Evolutionary conservation across 1,284 basidiomycete species (phyloP).

Genomic region (Cryptococcus sp.): DNA sequence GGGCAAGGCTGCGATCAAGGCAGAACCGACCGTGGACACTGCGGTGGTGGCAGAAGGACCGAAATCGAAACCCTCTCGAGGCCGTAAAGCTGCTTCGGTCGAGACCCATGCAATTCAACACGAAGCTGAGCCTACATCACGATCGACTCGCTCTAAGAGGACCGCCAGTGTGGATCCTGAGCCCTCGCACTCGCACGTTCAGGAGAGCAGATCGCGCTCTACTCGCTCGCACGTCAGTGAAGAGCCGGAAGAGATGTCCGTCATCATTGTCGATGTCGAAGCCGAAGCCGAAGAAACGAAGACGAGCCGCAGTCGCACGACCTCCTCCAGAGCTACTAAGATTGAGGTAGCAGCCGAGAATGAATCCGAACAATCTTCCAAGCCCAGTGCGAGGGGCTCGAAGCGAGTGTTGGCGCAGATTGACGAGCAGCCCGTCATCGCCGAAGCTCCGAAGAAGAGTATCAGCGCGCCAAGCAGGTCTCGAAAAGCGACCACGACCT

Average conservation of each 20-base stretch:
- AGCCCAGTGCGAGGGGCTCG: constrained; percentile 7
- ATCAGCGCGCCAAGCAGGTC: constrained; percentile 7
- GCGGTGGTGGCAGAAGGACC: neutral
- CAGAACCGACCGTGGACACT: neutral
- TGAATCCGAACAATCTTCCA: neutral
- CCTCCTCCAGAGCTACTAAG: constrained; percentile 7
- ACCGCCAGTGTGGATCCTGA: constrained; percentile 4
- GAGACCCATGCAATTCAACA: neutral
- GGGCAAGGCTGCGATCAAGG: neutral
- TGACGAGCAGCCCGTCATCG: constrained; percentile 13
- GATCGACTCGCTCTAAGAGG: neutral
- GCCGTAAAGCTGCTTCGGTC: neutral
- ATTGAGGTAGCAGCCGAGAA: neutral
- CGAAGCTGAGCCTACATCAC: neutral
- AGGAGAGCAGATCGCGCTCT: constrained; percentile 10
- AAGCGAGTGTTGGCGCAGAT: constrained; percentile 18
- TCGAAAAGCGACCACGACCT: constrained; percentile 4
- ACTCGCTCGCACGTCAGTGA: constrained; percentile 14
- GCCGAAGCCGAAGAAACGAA: constrained; percentile 3
- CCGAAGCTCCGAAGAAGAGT: constrained; percentile 1
- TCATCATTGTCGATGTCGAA: neutral
- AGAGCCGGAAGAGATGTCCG: constrained; percentile 11
- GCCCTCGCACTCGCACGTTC: neutral
- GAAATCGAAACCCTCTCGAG: neutral
- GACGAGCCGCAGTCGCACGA: constrained; percentile 7